Evolutionary conservation across 2,329 filamentous ascomycete species (phyloP).

Genomic region (Cladophialophora yegresii): DNA sequence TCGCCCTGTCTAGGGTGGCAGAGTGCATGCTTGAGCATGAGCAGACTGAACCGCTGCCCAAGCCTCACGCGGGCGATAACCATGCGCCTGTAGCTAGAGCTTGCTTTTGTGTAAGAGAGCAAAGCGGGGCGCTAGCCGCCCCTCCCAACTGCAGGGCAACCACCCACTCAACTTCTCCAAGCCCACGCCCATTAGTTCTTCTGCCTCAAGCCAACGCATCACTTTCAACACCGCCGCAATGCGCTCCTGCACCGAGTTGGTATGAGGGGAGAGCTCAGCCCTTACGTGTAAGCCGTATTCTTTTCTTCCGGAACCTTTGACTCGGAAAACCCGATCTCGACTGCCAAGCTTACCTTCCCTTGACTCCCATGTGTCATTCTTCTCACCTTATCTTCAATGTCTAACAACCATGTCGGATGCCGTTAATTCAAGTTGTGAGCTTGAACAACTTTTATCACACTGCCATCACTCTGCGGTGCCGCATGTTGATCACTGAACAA

Average conservation of each 20-base stretch:
- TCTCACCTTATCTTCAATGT: not conserved
- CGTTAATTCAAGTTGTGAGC: not conserved
- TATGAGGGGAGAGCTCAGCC: not conserved
- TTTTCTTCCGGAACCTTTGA: not conserved
- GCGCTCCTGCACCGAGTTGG: not conserved
- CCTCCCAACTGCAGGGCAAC: not conserved
- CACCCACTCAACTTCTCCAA: not conserved
- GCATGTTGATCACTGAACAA: not conserved
- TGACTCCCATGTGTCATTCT: not conserved
- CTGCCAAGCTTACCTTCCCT: not conserved
- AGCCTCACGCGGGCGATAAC: not conserved
- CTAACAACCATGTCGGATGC: not conserved
- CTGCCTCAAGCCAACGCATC: not conserved
- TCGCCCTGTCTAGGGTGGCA: slow-evolving; percentile 2
- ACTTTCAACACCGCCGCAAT: slow-evolving; percentile 2
- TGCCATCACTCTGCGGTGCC: not conserved
- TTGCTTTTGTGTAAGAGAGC: not conserved
- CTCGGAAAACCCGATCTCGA: not conserved
- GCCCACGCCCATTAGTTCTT: not conserved
- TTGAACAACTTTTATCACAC: not conserved
- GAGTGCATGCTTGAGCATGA: slow-evolving; percentile 7
- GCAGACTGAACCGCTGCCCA: not conserved
- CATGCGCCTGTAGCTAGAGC: not conserved
- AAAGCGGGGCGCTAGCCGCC: not conserved
- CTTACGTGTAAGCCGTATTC: not conserved